phyloP scores from a whole-genome alignment of 768 basidiomycete genomes.

The Nevesoporus exiguus region DNA sequence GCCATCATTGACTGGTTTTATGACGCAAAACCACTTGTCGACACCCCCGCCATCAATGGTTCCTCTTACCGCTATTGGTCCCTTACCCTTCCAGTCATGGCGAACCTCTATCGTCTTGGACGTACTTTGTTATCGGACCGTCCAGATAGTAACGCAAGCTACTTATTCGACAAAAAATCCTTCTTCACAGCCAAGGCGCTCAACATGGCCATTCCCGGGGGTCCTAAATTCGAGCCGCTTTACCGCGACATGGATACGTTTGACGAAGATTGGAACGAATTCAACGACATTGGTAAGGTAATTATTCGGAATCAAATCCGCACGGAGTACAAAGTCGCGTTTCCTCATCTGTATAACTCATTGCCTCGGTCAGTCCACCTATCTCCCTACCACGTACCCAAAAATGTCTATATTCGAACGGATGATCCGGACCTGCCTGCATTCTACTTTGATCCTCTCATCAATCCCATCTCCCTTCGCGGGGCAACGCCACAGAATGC shows the following conservation, averaged over 20 bases:
- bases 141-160: slow-evolving; percentile 85
- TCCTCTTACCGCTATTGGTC: slow-evolving; percentile 93
- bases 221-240: slow-evolving; percentile 97
- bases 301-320: slow-evolving; percentile 98
- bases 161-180: slow-evolving; percentile 94
- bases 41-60: slow-evolving; percentile 89
- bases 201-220: slow-evolving; percentile 96
- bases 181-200: slow-evolving; percentile 99
- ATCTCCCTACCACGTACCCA: slow-evolving; percentile 87
- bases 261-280: slow-evolving; percentile 99
- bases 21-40: slow-evolving; percentile 90
- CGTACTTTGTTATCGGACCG: slow-evolving; percentile 91
- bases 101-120: slow-evolving; percentile 93
- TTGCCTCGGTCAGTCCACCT: slow-evolving; percentile 92
- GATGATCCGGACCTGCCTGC: slow-evolving; percentile 99
- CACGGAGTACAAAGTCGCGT: slow-evolving; percentile 98
- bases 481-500: slow-evolving; percentile 80
- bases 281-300: slow-evolving; percentile 99
- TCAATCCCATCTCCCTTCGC: slow-evolving; percentile 94
- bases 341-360: slow-evolving; percentile 98
- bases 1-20: slow-evolving; percentile 99
- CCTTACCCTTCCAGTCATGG: slow-evolving; percentile 90
- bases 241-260: slow-evolving; percentile 96
- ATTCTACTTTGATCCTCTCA: slow-evolving; percentile 98
- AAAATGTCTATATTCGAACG: slow-evolving; percentile 98